These are phyloP conservation scores for Scenedesmus sp. DNA, from an alignment of 163 green algal genomes.

Conservation along the genomic window DNA sequence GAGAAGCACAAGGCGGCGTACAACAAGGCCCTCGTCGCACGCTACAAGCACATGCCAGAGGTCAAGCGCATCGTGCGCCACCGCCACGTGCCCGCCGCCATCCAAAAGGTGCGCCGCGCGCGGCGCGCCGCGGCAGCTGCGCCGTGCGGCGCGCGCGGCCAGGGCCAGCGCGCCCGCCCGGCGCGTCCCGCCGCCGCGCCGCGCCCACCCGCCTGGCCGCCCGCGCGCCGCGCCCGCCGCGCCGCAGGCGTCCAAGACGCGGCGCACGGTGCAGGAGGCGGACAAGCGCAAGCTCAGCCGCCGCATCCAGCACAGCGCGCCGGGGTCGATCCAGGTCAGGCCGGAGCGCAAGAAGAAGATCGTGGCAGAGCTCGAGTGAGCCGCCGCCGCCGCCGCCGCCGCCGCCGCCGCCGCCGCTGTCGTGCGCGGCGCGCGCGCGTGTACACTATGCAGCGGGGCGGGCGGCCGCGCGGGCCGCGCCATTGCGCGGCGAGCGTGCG, in stretches of 20 bases:
- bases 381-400: too few species aligned
- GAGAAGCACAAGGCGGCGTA: constrained; percentile 92
- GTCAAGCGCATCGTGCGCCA: constrained; percentile 89
- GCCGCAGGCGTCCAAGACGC: constrained; percentile 69
- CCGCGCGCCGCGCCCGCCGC: neutral
- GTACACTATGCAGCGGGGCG: too few species aligned
- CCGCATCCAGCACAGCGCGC: constrained; percentile 82
- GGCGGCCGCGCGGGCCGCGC: too few species aligned
- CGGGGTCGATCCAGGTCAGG: constrained; percentile 79
- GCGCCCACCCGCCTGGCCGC: neutral
- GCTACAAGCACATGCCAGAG: constrained; percentile 97
- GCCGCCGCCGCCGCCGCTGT: too few species aligned
- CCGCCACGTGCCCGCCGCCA: constrained; percentile 80
- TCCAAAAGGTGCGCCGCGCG: constrained; percentile 71
- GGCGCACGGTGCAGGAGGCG: constrained; percentile 75
- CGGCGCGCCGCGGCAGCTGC: neutral
- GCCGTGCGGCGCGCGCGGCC: neutral
- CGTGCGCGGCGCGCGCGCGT: too few species aligned
- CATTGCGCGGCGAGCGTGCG: too few species aligned
- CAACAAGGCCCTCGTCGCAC: constrained; percentile 85
- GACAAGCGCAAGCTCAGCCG: constrained; percentile 78
- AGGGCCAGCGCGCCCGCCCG: neutral
- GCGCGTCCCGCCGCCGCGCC: neutral
- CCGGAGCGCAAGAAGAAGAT: constrained; percentile 92
- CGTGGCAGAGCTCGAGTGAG: constrained; percentile 84